Conservation (phyloP, 306 rosid genomes). For the Malus asiatica region DNA sequence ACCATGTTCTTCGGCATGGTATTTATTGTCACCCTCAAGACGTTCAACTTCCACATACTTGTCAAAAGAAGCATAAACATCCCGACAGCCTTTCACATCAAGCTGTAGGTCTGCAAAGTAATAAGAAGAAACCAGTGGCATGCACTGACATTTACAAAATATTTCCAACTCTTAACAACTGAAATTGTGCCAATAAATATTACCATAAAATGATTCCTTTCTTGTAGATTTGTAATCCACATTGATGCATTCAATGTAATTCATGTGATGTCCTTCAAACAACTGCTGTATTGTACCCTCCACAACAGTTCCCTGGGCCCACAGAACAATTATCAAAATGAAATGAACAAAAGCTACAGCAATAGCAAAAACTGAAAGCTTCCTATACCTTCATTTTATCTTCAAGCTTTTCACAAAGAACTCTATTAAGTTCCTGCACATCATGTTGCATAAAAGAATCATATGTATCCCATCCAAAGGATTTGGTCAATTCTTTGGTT, state of each 20-base stretch:
- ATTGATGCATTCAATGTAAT: constrained; percentile 83
- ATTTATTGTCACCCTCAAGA: constrained; percentile 92
- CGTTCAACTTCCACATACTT: constrained; percentile 91
- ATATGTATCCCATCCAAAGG: constrained; percentile 93
- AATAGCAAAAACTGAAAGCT: constrained; percentile 4
- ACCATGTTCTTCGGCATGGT: constrained; percentile 81
- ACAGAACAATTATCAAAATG: constrained; percentile 5
- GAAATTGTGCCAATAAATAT: constrained; percentile 18
- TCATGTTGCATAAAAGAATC: constrained; percentile 98
- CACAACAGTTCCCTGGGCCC: constrained; percentile 86
- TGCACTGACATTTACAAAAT: constrained; percentile 2
- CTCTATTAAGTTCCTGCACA: constrained; percentile 95
- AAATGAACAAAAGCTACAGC: constrained; percentile 3
- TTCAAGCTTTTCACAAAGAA: constrained; percentile 91
- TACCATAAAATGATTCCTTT: constrained; percentile 96
- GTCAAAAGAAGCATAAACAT: constrained; percentile 91
- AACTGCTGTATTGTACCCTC: constrained; percentile 92
- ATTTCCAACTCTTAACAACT: constrained; percentile 1
- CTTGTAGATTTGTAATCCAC: constrained; percentile 89
- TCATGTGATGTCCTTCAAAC: constrained; percentile 98
- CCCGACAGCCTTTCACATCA: constrained; percentile 88
- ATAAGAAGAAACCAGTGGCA: constrained; percentile 4
- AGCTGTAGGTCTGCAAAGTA: constrained; percentile 73
- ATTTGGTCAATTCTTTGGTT: constrained; percentile 85
- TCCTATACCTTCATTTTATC: constrained; percentile 87